These are phyloP conservation scores for Pestalotiopsis sp. DNA, from an alignment of 2,329 filamentous ascomycete genomes.

Conservation along the genomic window DNA sequence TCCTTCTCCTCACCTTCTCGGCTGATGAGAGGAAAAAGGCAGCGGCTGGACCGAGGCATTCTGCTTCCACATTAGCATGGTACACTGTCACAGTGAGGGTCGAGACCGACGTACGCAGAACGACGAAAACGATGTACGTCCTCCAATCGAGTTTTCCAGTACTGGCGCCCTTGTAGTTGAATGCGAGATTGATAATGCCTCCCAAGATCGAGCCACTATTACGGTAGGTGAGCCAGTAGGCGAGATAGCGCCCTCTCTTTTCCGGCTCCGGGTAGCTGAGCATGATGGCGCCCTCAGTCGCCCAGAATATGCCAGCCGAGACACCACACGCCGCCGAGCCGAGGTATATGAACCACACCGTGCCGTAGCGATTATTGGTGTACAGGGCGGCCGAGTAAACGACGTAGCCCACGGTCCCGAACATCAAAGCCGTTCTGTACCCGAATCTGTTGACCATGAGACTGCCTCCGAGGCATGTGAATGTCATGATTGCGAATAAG, in stretches of 20 bases:
- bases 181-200: slow-evolving; percentile 19
- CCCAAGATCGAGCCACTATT: slow-evolving; percentile 18
- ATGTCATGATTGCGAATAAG: slow-evolving; percentile 10
- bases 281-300: slow-evolving; percentile 11
- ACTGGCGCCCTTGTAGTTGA: slow-evolving; percentile 20
- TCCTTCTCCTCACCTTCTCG: slow-evolving; percentile 4
- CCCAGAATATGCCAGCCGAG: slow-evolving; percentile 26
- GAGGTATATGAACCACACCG: slow-evolving; percentile 45
- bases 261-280: slow-evolving; percentile 11
- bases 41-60: not conserved
- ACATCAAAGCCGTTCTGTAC: slow-evolving; percentile 28
- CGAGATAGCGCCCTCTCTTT: slow-evolving; percentile 11
- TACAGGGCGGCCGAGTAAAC: slow-evolving; percentile 45
- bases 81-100: too few relatives aligned
- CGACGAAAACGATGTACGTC: slow-evolving; percentile 27
- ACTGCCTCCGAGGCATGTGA: slow-evolving; percentile 10
- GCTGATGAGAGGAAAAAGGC: slow-evolving; percentile 1
- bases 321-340: slow-evolving; percentile 43
- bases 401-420: slow-evolving; percentile 45
- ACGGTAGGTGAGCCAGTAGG: slow-evolving; percentile 23
- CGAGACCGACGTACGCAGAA: slow-evolving; percentile 19
- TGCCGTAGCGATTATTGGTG: slow-evolving; percentile 44
- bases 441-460: slow-evolving; percentile 12
- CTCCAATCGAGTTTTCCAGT: slow-evolving; percentile 27
- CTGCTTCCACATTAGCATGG: not conserved